Percentiles rank a stretch among this genome's conserved stretches.
phyloP scores from a whole-genome alignment of 345 rosid genomes.

The Ceriops decandra region DNA sequence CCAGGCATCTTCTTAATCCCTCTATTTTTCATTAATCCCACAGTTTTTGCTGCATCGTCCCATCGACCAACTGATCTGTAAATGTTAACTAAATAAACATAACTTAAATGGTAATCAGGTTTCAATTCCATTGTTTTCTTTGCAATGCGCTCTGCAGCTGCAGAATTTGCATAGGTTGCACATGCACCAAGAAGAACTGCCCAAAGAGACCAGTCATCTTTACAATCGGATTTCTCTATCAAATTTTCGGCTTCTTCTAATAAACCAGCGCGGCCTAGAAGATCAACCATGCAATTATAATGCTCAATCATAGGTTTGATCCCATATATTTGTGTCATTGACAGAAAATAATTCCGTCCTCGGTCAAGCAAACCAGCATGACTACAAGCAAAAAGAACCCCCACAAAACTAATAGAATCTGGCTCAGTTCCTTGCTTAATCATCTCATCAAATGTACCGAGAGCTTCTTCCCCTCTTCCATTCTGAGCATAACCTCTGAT shows the following conservation, averaged over 20 bases:
- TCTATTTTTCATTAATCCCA: conserved; percentile 63
- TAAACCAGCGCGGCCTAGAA: conserved; percentile 82
- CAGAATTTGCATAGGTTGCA: conserved; percentile 42
- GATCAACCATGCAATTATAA: conserved; percentile 87
- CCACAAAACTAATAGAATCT: conserved; percentile 71
- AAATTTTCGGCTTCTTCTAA: conserved; percentile 74
- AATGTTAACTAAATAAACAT: conserved; percentile 68
- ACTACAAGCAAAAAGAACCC: conserved; percentile 83
- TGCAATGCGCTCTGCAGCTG: conserved; percentile 70
- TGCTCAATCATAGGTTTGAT: conserved; percentile 77
- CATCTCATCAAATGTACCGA: conserved; percentile 58
- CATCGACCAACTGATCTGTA: conserved; percentile 70
- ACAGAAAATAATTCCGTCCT: conserved; percentile 53
- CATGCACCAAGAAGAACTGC: conserved; percentile 87
- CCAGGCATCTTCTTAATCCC: conserved; percentile 63
- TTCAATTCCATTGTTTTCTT: conserved; percentile 61
- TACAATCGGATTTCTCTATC: conserved; percentile 57
- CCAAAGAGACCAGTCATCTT: conserved; percentile 74
- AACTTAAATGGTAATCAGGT: conserved; percentile 73
- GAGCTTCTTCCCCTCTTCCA: conserved; percentile 69
- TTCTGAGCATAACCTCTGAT: conserved; percentile 79
- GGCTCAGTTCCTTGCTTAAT: conserved; percentile 51
- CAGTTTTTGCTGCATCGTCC: conserved; percentile 66
- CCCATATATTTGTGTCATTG: conserved; percentile 46
- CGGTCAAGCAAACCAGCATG: conserved; percentile 68